Percentiles rank a stretch among this genome's conserved stretches.
Conservation (phyloP, 176 grass and related monocot genomes). For the Triticum monococcum region DNA sequence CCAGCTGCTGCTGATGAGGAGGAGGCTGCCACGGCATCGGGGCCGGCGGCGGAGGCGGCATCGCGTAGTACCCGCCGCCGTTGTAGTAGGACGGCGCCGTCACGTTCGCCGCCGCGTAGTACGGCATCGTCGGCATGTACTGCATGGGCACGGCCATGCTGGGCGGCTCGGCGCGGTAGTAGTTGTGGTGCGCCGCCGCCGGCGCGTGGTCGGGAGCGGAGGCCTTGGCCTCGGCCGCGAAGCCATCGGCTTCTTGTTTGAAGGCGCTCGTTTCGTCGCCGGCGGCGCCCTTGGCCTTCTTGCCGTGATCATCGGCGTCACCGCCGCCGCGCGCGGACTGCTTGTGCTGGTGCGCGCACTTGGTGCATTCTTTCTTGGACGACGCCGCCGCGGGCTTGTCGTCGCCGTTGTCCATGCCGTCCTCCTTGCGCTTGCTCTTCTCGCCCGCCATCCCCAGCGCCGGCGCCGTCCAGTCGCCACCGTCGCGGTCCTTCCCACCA, state of each 20-base stretch:
- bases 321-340: neutral
- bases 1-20: neutral
- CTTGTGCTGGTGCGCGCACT: neutral
- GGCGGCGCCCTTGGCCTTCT: neutral
- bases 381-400: conserved; percentile 26
- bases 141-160: conserved; percentile 45
- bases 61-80: conserved; percentile 35
- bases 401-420: neutral
- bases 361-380: conserved; percentile 37
- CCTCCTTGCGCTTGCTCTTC: conserved; percentile 29
- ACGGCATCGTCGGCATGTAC: conserved; percentile 27
- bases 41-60: conserved; percentile 13
- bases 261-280: neutral
- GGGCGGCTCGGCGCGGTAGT: conserved; percentile 58
- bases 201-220: neutral
- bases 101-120: conserved; percentile 40
- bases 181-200: conserved; percentile 21
- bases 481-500: conserved; percentile 2
- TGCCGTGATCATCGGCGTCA: conserved; percentile 4
- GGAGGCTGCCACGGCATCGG: neutral
- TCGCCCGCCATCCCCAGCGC: neutral
- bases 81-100: conserved; percentile 36
- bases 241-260: neutral
- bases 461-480: neutral
- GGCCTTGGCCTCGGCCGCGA: neutral